Percentiles rank a stretch among this genome's conserved stretches.
Conservation (phyloP, 2,329 filamentous ascomycete genomes). For the Orbilia blumenaviensis region DNA sequence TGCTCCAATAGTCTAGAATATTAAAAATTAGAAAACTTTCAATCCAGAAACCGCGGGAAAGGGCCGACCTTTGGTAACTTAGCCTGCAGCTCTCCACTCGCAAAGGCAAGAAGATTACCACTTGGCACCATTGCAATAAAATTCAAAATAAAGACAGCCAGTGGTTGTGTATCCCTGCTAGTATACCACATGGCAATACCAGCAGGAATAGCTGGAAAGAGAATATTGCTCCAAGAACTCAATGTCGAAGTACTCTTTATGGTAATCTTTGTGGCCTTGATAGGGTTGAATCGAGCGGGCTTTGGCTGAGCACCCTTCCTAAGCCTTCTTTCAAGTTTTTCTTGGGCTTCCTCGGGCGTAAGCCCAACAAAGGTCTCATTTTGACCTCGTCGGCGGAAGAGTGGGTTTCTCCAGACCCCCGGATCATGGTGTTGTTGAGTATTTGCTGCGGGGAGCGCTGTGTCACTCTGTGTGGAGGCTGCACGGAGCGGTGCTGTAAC, state of each 20-base stretch:
- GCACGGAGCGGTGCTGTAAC: neutral
- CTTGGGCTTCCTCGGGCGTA: constrained; percentile 21
- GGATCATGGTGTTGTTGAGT: neutral
- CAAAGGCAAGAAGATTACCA: constrained; percentile 39
- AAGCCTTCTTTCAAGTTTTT: constrained; percentile 25
- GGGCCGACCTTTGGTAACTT: constrained; percentile 33
- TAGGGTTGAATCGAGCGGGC: constrained; percentile 28
- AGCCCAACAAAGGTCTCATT: constrained; percentile 30
- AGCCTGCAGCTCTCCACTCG: constrained; percentile 31
- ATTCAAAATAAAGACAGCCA: constrained; percentile 41
- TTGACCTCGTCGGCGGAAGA: constrained; percentile 33
- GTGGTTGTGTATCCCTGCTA: constrained; percentile 18
- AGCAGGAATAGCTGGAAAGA: constrained; percentile 39
- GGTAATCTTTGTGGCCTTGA: constrained; percentile 37
- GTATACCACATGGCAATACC: constrained; percentile 41
- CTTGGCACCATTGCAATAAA: constrained; percentile 40
- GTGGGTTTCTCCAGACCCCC: constrained; percentile 32
- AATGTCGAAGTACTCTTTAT: constrained; percentile 38
- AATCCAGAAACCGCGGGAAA: neutral
- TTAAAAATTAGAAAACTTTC: constrained; percentile 63
- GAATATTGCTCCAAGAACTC: constrained; percentile 41
- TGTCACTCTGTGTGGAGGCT: neutral
- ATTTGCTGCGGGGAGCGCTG: neutral
- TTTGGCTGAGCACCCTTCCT: constrained; percentile 20
- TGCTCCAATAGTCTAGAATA: constrained; percentile 71